Evolutionary conservation across 768 basidiomycete species (phyloP).

Genomic region (Lactarius evosmus): DNA sequence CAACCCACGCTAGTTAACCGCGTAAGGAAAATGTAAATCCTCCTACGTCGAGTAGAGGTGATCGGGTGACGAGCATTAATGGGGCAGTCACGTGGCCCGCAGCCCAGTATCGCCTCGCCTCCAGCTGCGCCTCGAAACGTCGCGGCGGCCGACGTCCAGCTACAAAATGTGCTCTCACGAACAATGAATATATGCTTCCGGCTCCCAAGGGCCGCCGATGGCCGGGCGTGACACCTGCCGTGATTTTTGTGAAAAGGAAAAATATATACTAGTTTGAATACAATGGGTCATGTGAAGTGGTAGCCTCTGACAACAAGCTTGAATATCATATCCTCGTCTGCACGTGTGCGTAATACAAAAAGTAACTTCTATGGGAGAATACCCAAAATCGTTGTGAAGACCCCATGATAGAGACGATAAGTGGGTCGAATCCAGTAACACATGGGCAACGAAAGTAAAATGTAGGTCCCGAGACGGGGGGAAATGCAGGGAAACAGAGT

Average conservation of each 20-base stretch:
- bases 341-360: conserved; percentile 13
- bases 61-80: too few species aligned
- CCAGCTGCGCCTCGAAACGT: background rate
- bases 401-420: conserved; percentile 2
- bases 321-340: conserved; percentile 6
- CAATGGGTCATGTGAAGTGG: background rate
- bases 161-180: background rate
- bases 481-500: conserved; percentile 1
- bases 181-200: background rate
- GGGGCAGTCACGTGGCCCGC: background rate
- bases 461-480: background rate
- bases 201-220: background rate
- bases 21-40: background rate
- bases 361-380: conserved; percentile 19
- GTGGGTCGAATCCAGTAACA: background rate
- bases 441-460: background rate
- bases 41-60: too few species aligned
- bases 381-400: conserved; percentile 9
- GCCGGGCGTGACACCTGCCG: background rate
- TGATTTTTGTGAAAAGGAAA: background rate
- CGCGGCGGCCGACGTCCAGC: background rate
- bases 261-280: background rate
- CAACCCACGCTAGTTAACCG: background rate
- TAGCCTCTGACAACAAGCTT: background rate
- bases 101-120: background rate